Conservation (phyloP, 2,329 filamentous ascomycete species). For the Fusarium paranaense region DNA sequence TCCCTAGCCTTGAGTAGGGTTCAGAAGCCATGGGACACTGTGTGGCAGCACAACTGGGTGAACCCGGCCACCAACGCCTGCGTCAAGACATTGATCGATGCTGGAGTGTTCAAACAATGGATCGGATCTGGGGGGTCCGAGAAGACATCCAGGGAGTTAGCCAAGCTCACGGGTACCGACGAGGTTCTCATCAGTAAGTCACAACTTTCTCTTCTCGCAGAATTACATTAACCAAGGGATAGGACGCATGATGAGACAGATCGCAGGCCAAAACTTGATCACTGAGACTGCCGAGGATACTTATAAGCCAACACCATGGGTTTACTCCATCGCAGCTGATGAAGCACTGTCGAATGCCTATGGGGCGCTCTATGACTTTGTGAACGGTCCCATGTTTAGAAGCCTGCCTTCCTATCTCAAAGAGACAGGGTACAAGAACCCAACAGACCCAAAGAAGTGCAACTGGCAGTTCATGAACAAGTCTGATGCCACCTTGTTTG, state of each 20-base stretch:
- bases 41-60: conserved; percentile 53
- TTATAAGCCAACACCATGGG: conserved; percentile 50
- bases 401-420: conserved; percentile 49
- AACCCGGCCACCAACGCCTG: conserved; percentile 48
- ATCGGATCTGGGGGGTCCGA: conserved; percentile 44
- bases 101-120: conserved; percentile 52
- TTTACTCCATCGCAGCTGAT: conserved; percentile 44
- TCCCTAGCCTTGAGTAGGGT: conserved; percentile 46
- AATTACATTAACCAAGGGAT: neutral
- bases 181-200: conserved; percentile 47
- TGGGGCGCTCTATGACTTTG: conserved; percentile 48
- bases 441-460: conserved; percentile 46
- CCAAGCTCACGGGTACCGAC: conserved; percentile 49
- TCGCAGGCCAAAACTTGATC: conserved; percentile 51
- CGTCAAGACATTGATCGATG: conserved; percentile 53
- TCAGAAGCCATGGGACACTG: conserved; percentile 53
- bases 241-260: conserved; percentile 51
- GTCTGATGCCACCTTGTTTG: conserved; percentile 45
- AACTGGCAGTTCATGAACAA: conserved; percentile 50
- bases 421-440: conserved; percentile 49
- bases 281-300: conserved; percentile 49
- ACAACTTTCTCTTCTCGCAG: neutral
- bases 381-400: conserved; percentile 48
- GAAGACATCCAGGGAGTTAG: conserved; percentile 48
- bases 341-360: conserved; percentile 47